phyloP scores from a whole-genome alignment of 2,329 filamentous ascomycete genomes.

The Ascochyta koolunga region DNA sequence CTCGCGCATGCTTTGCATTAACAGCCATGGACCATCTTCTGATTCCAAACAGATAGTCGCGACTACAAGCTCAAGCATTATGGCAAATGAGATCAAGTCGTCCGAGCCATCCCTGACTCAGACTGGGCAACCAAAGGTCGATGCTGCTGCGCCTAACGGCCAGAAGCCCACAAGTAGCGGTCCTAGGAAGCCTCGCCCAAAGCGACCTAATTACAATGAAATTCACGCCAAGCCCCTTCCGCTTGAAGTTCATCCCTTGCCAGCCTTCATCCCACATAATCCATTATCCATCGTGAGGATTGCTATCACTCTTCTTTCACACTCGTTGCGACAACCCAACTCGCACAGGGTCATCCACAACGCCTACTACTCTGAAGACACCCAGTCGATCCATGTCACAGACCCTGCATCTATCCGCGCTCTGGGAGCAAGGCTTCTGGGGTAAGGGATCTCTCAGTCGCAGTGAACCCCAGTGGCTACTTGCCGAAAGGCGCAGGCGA shows the following conservation, averaged over 20 bases:
- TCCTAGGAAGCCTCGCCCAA: conserved; percentile 37
- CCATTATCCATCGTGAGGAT: conserved; percentile 86
- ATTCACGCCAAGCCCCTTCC: conserved; percentile 85
- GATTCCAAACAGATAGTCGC: conserved; percentile 1
- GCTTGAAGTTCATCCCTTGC: conserved; percentile 80
- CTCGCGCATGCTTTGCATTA: neutral
- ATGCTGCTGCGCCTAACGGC: conserved; percentile 12
- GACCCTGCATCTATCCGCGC: conserved; percentile 74
- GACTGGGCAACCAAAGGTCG: conserved; percentile 11
- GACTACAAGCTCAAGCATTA: conserved; percentile 10
- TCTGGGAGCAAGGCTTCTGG: conserved; percentile 98
- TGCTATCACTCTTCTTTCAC: conserved; percentile 75
- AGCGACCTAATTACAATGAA: conserved; percentile 66
- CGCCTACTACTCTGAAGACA: conserved; percentile 81
- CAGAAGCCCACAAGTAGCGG: conserved; percentile 25
- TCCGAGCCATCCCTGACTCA: conserved; percentile 14
- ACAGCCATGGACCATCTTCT: neutral
- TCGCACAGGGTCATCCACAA: conserved; percentile 70
- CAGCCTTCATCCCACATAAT: conserved; percentile 88
- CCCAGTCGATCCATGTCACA: conserved; percentile 82
- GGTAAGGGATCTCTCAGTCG: conserved; percentile 92
- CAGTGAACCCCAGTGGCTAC: conserved; percentile 93
- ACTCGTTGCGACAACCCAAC: conserved; percentile 69
- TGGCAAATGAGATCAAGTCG: conserved; percentile 20
- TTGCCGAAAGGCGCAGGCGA: conserved; percentile 75